Base-by-base conservation (phyloP, 179 eudicot genomes). In the Beta corolliflora region DNA sequence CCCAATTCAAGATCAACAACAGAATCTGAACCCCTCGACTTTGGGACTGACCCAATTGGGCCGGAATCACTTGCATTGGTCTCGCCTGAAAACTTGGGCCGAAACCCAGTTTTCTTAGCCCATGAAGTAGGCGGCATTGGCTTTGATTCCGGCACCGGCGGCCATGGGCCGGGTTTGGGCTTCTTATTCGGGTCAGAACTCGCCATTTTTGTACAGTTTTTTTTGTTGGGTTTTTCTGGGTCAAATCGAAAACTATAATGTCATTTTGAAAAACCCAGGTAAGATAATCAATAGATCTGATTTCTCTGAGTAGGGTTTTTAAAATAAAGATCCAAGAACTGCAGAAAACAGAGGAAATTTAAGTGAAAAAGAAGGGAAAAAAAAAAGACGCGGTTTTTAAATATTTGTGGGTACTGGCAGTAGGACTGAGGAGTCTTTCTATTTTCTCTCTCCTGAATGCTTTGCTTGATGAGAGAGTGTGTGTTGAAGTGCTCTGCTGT, bases 51-150 rank as follows among this genome's bases (percentile, higher is more conserved):
- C 65, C 76, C 65, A 68, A 89, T 80, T 82, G 78, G 91, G 23
- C 90, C 97, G 16, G 97, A 91, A 59, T 89, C 85, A 53, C 74
- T 82, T 6, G 89, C 91, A 83, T 83, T 89, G 36, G 92, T 79
- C 88, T 94, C 99, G 25, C 98, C 99, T 29, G 99, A 96, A 84
- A 92, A 89, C 77, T 92, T 95, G 53, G 99, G 99, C 45, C 90
- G 86, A 85, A 95, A 95, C 1, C 95, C 95, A 53, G 97, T 95
- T 36, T 88, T 82, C 80, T 92, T 94, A n/a, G 99, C 98, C 99
- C 99, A 95, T 0, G 99, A 88, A 45, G 97, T 87, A 9, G 98
- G 92, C 52, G 93, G 96, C 85, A 93, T 75, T 79, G 98, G 84
- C 36, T 87, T 81, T 19, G 93, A 78, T 16, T 94, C 95, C 46